These are phyloP conservation scores for Amylocarpus encephaloides DNA, from an alignment of 2,329 filamentous ascomycete species.

Conservation along the genomic window DNA sequence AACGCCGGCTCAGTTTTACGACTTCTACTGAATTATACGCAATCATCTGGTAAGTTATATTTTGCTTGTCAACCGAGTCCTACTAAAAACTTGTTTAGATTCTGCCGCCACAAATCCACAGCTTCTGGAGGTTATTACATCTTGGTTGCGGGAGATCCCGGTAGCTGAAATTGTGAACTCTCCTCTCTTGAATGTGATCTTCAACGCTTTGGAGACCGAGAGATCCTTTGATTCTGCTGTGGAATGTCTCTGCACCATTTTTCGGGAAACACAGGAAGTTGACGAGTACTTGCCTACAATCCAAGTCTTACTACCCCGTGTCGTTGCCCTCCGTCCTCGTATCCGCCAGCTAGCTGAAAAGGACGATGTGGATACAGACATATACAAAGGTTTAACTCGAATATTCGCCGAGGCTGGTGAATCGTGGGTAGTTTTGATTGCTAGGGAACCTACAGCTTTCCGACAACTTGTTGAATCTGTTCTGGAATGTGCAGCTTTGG, in stretches of 20 bases:
- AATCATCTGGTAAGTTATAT: slow-evolving; percentile 71
- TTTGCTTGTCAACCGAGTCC: slow-evolving; percentile 6
- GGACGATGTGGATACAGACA: slow-evolving; percentile 78
- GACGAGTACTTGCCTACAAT: slow-evolving; percentile 84
- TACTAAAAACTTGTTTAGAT: slow-evolving; percentile 42
- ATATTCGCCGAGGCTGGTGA: slow-evolving; percentile 91
- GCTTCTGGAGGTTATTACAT: slow-evolving; percentile 90
- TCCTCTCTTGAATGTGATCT: slow-evolving; percentile 72
- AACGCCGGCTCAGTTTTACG: slow-evolving; percentile 84
- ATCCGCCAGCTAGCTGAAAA: slow-evolving; percentile 69
- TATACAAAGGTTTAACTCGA: slow-evolving; percentile 81
- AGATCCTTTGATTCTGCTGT: slow-evolving; percentile 79
- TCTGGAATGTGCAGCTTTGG: slow-evolving; percentile 82
- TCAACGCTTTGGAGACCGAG: slow-evolving; percentile 70
- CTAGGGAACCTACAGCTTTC: slow-evolving; percentile 76
- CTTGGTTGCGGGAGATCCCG: slow-evolving; percentile 92
- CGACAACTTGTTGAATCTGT: slow-evolving; percentile 80
- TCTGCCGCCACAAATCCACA: slow-evolving; percentile 79
- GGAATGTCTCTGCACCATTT: slow-evolving; percentile 87
- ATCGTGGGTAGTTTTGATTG: slow-evolving; percentile 88
- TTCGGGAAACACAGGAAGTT: slow-evolving; percentile 86
- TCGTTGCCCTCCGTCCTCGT: slow-evolving; percentile 70
- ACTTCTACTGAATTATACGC: slow-evolving; percentile 82
- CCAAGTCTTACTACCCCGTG: slow-evolving; percentile 71
- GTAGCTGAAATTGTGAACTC: slow-evolving; percentile 78